Evolutionary conservation across 306 rosid genomes (phyloP), one percentile per base, ranked within the genome.

Genomic region (Ziziphus jujuba): DNA sequence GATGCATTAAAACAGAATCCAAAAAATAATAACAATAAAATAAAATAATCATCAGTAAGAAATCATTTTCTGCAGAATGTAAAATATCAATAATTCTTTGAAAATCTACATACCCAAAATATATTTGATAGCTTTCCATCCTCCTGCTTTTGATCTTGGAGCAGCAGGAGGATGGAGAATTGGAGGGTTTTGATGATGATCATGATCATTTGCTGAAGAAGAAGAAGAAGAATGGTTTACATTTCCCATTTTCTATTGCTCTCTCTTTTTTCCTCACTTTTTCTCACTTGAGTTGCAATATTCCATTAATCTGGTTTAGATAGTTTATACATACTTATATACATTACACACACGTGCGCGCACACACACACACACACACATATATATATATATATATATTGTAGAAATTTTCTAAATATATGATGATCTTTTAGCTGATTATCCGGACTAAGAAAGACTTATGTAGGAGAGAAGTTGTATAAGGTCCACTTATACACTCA

Each of bases 101-200:
- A 16, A 16, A 16, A 15, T 0, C 0, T 14, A 38, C 13, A 20
- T 79, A 85, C 87, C 89, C 12, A 85, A 76, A 54, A 85, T 81
- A 80, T 79, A 81, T 60, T 66, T 79, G 74, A 81, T 53, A 49
- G 84, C 57, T 59, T 66, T 80, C 89, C 89, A 85, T 71, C 89
- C 87, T 70, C 89, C 87, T 4, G 55, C 45, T 36, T 48, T 25
- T 28, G 33, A 28, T 53, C 48, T 76, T 15, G 51, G n/a, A 2
- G 52, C 21, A 10, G 61, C 12, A 6, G 61, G 40, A 62, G 24
- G 22, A 61, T 70, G 36, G 43, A 61, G 28, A 17, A 21, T 25
- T 15, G 67, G 81, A 57, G 76, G 33, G 14, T 19, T 63, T 51
- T 70, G 75, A 25, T 13, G 17, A 17, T 47, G 1, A 11, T 47